Percentiles rank a stretch among this genome's conserved stretches.
Evolutionary conservation across 192 early-diverging fungal genomes (phyloP).

Genomic region (Cetraspora pellucida): DNA sequence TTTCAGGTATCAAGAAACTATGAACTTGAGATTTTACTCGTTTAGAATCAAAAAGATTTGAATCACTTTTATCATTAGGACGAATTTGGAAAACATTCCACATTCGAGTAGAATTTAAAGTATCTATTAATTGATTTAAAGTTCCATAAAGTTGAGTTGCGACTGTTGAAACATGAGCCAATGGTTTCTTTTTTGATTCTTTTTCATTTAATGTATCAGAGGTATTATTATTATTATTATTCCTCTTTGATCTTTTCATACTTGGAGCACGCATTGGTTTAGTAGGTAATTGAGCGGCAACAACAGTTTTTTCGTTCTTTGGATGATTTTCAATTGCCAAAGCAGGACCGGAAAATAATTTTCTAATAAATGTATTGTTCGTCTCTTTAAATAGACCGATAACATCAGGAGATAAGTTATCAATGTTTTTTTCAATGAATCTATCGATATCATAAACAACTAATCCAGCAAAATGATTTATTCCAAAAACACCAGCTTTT

Average conservation of each 20-base stretch:
- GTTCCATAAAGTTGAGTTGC: conserved; percentile 64
- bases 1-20: conserved; percentile 69
- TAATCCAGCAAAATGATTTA: conserved; percentile 72
- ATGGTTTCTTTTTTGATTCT: conserved; percentile 39
- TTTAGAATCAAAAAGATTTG: conserved; percentile 58
- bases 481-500: conserved; percentile 58
- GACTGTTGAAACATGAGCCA: conserved; percentile 50
- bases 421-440: conserved; percentile 78
- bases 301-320: conserved; percentile 69
- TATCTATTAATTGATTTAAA: conserved; percentile 76
- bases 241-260: conserved; percentile 53
- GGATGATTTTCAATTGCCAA: conserved; percentile 78
- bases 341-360: conserved; percentile 71
- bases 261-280: conserved; percentile 74
- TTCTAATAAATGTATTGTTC: conserved; percentile 73
- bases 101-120: conserved; percentile 72
- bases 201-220: conserved; percentile 35
- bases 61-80: conserved; percentile 61
- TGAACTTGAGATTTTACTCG: conserved; percentile 71
- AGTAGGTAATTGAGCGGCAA: conserved; percentile 74
- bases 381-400: conserved; percentile 74
- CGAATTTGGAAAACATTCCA: conserved; percentile 86
- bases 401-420: conserved; percentile 79
- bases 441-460: conserved; percentile 80
- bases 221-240: conserved; percentile 18